Conservation (phyloP, 176 grass and related monocot genomes). For the Bromus sterilis region DNA sequence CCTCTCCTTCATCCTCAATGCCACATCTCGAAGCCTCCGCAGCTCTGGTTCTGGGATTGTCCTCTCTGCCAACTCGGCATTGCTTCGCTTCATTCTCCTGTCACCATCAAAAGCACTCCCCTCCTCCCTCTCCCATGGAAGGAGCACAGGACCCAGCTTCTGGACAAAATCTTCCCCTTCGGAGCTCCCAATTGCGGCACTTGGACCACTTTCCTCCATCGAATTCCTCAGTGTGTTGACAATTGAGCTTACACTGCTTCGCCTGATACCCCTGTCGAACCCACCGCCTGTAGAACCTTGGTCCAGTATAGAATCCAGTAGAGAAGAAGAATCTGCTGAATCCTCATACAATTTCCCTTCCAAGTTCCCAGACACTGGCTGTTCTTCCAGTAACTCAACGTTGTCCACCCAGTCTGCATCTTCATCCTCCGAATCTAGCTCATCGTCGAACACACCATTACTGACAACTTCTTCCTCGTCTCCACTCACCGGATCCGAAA, state of each 20-base stretch:
- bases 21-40: constrained; percentile 53
- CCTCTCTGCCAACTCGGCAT: constrained; percentile 67
- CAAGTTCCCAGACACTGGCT: not conserved
- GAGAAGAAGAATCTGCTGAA: not conserved
- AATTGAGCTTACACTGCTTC: constrained; percentile 8
- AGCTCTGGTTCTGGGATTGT: constrained; percentile 77
- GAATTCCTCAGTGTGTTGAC: constrained; percentile 44
- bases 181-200: not conserved
- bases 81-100: constrained; percentile 13
- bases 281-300: not conserved
- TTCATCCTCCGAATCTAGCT: not conserved
- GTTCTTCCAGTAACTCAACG: not conserved
- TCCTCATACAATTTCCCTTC: not conserved
- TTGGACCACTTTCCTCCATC: constrained; percentile 17
- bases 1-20: constrained; percentile 94
- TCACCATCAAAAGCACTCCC: not conserved
- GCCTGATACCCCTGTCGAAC: not conserved
- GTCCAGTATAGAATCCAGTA: not conserved
- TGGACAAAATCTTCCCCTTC: constrained; percentile 18
- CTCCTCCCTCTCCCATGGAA: constrained; percentile 67
- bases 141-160: constrained; percentile 39
- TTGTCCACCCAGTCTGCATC: not conserved
- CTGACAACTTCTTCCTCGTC: not conserved
- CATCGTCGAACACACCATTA: constrained; percentile 18
- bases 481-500: not conserved